phyloP scores from a whole-genome alignment of 75 land plant species.

The Picea glauca region DNA sequence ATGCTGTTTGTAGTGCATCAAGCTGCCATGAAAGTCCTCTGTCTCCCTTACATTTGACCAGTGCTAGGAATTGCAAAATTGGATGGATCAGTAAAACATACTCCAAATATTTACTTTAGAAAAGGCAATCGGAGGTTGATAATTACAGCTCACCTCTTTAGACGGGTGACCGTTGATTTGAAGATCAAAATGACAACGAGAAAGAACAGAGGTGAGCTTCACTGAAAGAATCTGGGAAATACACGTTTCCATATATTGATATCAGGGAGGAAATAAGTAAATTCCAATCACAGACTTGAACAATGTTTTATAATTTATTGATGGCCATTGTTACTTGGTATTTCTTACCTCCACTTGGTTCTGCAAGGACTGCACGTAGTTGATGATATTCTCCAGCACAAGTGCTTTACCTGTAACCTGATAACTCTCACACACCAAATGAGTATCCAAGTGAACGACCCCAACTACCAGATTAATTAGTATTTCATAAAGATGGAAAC shows the following conservation, averaged over 20 bases:
- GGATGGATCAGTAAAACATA: too few species aligned
- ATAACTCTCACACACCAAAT: too few species aligned
- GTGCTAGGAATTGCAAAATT: too few species aligned
- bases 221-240: constrained; percentile 68
- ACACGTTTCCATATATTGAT: neutral
- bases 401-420: constrained; percentile 45
- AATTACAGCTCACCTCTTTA: constrained; percentile 47
- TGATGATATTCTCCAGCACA: constrained; percentile 51
- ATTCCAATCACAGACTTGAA: neutral
- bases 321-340: neutral
- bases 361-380: constrained; percentile 46
- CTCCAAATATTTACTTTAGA: too few species aligned
- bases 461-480: too few species aligned
- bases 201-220: constrained; percentile 85
- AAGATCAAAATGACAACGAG: constrained; percentile 40
- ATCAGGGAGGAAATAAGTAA: neutral
- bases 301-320: neutral
- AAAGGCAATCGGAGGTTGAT: too few species aligned
- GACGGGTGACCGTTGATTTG: constrained; percentile 31
- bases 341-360: constrained; percentile 41
- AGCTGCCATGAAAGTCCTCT: too few species aligned
- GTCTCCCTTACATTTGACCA: too few species aligned
- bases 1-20: too few species aligned
- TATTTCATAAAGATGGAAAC: neutral
- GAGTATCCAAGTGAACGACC: too few species aligned